Conservation (phyloP, 108 stramenopile species). For the Nitzschia putrida region DNA sequence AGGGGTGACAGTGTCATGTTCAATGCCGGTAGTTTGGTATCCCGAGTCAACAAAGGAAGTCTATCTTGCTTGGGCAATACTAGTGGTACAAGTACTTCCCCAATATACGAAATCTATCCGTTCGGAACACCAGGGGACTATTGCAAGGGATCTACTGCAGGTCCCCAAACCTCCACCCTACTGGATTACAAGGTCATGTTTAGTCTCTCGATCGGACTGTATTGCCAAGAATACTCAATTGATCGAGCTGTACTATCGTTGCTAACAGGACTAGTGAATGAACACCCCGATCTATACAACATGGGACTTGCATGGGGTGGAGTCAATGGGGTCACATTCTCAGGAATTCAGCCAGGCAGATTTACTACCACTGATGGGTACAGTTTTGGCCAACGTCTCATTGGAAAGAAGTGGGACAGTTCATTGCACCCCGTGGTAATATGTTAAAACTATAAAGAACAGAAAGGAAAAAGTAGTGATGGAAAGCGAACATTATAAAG, state of each 20-base stretch:
- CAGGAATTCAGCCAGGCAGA: slow-evolving; percentile 77
- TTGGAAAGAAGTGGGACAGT: slow-evolving; percentile 28
- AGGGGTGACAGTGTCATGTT: slow-evolving; percentile 81
- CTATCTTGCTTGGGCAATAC: neutral
- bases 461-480: slow-evolving; percentile 74
- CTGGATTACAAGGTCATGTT: slow-evolving; percentile 66
- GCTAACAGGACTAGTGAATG: slow-evolving; percentile 69
- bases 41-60: slow-evolving; percentile 28
- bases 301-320: slow-evolving; percentile 87
- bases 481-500: slow-evolving; percentile 77
- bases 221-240: slow-evolving; percentile 85
- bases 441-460: too few species aligned
- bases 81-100: slow-evolving; percentile 32
- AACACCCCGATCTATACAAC: slow-evolving; percentile 62
- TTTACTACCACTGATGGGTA: slow-evolving; percentile 83
- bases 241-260: slow-evolving; percentile 73
- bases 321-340: slow-evolving; percentile 78
- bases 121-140: slow-evolving; percentile 28
- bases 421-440: slow-evolving; percentile 52
- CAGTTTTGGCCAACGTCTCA: slow-evolving; percentile 59
- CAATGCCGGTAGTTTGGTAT: slow-evolving; percentile 73
- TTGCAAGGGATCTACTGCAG: slow-evolving; percentile 33
- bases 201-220: slow-evolving; percentile 73
- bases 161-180: slow-evolving; percentile 36
- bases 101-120: slow-evolving; percentile 60